These are phyloP conservation scores for Oxytropis ochrocephala DNA, from an alignment of 306 rosid genomes.

Conservation along the genomic window DNA sequence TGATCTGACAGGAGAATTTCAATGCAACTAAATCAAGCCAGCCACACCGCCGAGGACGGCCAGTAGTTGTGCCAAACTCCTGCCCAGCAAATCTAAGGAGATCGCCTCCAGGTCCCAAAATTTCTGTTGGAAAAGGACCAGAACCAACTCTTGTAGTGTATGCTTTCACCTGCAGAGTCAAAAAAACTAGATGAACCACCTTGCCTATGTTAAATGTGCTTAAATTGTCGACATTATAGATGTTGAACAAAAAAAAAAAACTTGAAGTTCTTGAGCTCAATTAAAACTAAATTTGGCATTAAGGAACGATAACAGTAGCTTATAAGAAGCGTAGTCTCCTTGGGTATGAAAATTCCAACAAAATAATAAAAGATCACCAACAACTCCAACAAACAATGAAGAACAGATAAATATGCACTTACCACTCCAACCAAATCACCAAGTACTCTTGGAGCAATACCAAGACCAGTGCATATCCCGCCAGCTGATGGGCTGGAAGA, in stretches of 20 bases:
- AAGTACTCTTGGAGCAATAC: conserved; percentile 84
- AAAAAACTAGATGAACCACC: conserved; percentile 19
- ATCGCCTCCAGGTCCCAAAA: conserved; percentile 74
- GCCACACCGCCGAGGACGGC: conserved; percentile 97
- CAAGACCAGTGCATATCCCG: conserved; percentile 96
- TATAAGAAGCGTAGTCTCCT: not conserved
- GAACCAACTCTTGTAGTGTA: conserved; percentile 97
- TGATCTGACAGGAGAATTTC: conserved; percentile 73
- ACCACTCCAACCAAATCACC: conserved; percentile 98
- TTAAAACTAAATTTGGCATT: not conserved
- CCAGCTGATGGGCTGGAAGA: conserved; percentile 99
- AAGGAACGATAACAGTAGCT: not conserved
- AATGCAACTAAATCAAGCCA: conserved; percentile 91
- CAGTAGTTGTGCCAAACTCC: conserved; percentile 97
- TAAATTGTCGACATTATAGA: not conserved
- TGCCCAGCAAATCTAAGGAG: conserved; percentile 88
- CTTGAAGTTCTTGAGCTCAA: not conserved
- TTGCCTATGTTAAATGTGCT: not conserved
- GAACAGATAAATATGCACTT: conserved; percentile 21
- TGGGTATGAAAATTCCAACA: not conserved
- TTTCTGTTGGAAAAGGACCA: conserved; percentile 95
- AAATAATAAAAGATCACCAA: not conserved
- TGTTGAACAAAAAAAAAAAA: not conserved
- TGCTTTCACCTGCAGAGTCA: conserved; percentile 80
- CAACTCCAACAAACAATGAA: not conserved